Evolutionary conservation across 192 early-diverging fungal genomes (phyloP).

Genomic region (Coemansia sp.): DNA sequence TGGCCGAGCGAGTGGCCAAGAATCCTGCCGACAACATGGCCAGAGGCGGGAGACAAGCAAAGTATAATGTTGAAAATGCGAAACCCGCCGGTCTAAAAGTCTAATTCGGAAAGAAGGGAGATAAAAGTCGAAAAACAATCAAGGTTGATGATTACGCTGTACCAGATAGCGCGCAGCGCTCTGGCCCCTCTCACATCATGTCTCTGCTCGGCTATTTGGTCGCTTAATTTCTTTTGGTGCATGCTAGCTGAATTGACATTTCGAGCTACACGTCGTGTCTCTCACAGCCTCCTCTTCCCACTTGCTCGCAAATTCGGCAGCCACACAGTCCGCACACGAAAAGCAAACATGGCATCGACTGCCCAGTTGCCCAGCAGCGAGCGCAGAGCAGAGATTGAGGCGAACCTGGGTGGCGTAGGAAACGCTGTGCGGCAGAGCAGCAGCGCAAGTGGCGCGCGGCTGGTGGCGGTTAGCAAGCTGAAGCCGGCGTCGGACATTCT

Average conservation of each 20-base stretch:
- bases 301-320: neutral
- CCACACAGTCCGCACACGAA: too few species aligned
- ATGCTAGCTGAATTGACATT: neutral
- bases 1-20: neutral
- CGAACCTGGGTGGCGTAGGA: constrained; percentile 5
- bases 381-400: constrained; percentile 23
- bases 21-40: neutral
- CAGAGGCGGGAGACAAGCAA: too few species aligned
- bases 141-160: neutral
- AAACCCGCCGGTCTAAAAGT: neutral
- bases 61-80: too few species aligned
- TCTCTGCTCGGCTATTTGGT: neutral
- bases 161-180: neutral
- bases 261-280: neutral
- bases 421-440: neutral
- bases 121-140: neutral
- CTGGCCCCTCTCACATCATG: neutral
- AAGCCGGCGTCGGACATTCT: constrained; percentile 80
- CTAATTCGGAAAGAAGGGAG: neutral
- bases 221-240: neutral
- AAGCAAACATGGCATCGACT: neutral
- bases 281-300: neutral
- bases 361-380: constrained; percentile 6
- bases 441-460: constrained; percentile 16
- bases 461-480: constrained; percentile 94